A percentile compares a stretch with the other conserved stretches of the same genome.
Evolutionary conservation across 495 filamentous ascomycete genomes (phyloP).

Genomic region (Hyaloscypha bicolor): DNA sequence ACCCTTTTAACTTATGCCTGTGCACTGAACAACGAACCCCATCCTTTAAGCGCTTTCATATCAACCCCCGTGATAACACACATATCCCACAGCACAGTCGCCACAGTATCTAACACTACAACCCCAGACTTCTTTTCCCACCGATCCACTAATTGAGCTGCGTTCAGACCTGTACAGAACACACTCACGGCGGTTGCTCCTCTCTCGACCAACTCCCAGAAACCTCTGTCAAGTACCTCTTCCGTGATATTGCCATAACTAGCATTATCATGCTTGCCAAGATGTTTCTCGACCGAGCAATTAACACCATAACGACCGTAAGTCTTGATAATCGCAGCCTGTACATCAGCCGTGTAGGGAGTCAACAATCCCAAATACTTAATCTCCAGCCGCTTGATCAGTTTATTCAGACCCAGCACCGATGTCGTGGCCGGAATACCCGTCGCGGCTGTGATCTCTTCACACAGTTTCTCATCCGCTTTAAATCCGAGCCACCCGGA

Average conservation of each 20-base stretch:
- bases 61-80: background rate
- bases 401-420: conserved; percentile 1
- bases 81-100: background rate
- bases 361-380: background rate
- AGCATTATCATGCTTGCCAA: conserved; percentile 5
- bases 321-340: background rate
- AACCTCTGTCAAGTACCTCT: background rate
- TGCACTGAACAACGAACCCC: background rate
- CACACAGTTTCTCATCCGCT: background rate
- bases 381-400: background rate
- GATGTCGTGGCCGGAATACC: background rate
- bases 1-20: background rate
- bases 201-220: background rate
- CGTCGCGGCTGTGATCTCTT: conserved; percentile 2
- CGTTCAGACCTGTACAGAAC: conserved; percentile 3
- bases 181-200: background rate
- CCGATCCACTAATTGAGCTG: background rate
- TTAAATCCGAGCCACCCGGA: background rate
- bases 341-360: background rate
- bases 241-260: conserved; percentile 4
- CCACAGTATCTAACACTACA: background rate
- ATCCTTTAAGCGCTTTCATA: background rate
- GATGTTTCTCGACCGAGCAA: background rate
- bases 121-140: conserved; percentile 1
- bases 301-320: background rate